Conservation (phyloP, 2,329 filamentous ascomycete genomes). For the Diplodia sapinea region DNA sequence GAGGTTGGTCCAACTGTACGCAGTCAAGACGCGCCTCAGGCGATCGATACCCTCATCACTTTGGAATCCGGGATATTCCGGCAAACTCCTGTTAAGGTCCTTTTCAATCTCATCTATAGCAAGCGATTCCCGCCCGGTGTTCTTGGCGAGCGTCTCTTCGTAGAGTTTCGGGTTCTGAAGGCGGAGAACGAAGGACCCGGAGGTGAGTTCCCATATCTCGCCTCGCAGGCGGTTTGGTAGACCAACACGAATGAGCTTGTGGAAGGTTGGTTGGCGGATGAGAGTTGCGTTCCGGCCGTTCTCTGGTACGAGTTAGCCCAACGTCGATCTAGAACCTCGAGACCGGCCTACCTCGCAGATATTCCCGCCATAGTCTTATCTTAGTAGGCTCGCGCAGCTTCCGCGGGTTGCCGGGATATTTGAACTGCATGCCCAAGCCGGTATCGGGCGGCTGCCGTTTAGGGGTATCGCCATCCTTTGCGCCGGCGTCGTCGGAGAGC, state of each 20-base stretch:
- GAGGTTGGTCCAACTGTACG: constrained; percentile 95
- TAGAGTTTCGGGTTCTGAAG: constrained; percentile 86
- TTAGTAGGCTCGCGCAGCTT: constrained; percentile 95
- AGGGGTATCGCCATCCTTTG: constrained; percentile 38
- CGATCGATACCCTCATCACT: constrained; percentile 93
- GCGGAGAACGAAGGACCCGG: constrained; percentile 86
- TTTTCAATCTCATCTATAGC: constrained; percentile 99
- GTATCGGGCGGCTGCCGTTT: constrained; percentile 76
- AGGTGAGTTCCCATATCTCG: constrained; percentile 95
- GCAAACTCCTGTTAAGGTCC: constrained; percentile 92
- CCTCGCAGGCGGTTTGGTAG: constrained; percentile 90
- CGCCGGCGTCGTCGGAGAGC: constrained; percentile 58
- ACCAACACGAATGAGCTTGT: constrained; percentile 95
- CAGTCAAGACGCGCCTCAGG: constrained; percentile 86
- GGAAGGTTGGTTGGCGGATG: constrained; percentile 94
- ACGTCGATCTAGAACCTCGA: neutral
- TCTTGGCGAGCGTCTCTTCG: constrained; percentile 81
- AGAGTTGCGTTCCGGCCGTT: constrained; percentile 93
- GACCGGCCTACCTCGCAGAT: constrained; percentile 66
- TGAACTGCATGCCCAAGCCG: constrained; percentile 88
- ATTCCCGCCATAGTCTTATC: constrained; percentile 97
- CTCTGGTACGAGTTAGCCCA: constrained; percentile 56
- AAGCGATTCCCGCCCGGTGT: constrained; percentile 83
- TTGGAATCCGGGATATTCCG: constrained; percentile 97
- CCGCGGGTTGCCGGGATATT: constrained; percentile 91